Evolutionary conservation across 441 rosid species (phyloP).

Genomic region (Metrosideros polymorpha): DNA sequence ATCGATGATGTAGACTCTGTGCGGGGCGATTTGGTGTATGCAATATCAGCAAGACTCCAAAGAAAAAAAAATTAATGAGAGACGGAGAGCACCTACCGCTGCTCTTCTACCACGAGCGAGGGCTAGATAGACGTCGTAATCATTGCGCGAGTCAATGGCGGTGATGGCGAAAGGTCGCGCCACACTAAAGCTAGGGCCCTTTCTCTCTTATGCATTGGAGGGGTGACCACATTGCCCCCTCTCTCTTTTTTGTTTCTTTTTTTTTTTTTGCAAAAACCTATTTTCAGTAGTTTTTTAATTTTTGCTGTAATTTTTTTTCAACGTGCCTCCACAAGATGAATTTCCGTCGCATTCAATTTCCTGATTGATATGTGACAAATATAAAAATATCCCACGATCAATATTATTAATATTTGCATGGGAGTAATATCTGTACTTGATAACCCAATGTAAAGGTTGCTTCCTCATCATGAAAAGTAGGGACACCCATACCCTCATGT

Average conservation of each 20-base stretch:
- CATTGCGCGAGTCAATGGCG: accelerated
- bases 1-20: background rate
- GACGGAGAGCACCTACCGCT: background rate
- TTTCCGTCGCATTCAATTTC: accelerated
- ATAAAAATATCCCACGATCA: background rate
- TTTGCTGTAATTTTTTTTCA: background rate
- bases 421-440: background rate
- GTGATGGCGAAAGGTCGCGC: background rate
- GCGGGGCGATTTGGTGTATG: too few species aligned
- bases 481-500: background rate
- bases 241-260: background rate
- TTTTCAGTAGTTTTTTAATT: background rate
- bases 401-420: background rate
- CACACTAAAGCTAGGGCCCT: background rate
- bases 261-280: background rate
- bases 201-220: background rate
- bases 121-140: background rate
- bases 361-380: background rate
- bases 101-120: background rate
- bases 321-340: background rate
- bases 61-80: too few species aligned
- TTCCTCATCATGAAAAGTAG: background rate
- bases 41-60: too few species aligned
- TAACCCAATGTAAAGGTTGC: background rate
- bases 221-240: background rate